Base-by-base conservation (phyloP, 345 rosid genomes). In the Jatropha curcas region DNA sequence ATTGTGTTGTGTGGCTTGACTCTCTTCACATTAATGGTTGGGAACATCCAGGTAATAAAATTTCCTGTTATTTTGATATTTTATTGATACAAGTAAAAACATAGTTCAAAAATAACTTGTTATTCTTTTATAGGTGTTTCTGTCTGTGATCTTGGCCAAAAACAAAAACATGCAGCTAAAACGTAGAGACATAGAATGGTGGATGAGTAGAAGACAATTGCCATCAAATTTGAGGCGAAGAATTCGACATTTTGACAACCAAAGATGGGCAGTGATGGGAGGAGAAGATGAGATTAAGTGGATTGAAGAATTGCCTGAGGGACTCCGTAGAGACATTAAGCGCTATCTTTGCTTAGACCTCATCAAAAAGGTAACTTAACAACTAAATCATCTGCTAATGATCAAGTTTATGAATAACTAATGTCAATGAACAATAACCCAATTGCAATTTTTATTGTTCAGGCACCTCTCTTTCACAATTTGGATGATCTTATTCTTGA, bases 391-490 rank as follows among this genome's bases (percentile, higher is more conserved):
- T 56, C 60, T 56, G 33, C 10, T 14, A 48, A 48, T 48, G 22
- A 17, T 5, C 51, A n/a, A n/a, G n/a, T n/a, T 48, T 48, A n/a
- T 4, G 22, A 48, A 48, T 1, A 48, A n/a, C n/a, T n/a, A n/a
- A 48, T 48, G 13, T 56, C 1, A 8, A 56, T 11, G 33, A 56
- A 56, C 25, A n/a, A 27, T 25, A 8, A 24, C 31, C 10, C 5
- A 56, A 8, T 24, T 41, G 8, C 39, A 39, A 39, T 35, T 61
- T 35, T 10, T 48, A 30, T 19, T 35, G 24, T 7, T 41, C 27
- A 89, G 93, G 89, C 86, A 6, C 93, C 93, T 22, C 46, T 86
- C 55, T 89, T 89, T 68, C 87, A 86, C 65, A 79, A 79, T 79
- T 62, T 87, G 84, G 88, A 83, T 70, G 89, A 84, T 76, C 83